Evolutionary conservation across 2,329 filamentous ascomycete species (phyloP), one percentile per base, ranked within the genome.

Genomic region (Aspergillus sp.): DNA sequence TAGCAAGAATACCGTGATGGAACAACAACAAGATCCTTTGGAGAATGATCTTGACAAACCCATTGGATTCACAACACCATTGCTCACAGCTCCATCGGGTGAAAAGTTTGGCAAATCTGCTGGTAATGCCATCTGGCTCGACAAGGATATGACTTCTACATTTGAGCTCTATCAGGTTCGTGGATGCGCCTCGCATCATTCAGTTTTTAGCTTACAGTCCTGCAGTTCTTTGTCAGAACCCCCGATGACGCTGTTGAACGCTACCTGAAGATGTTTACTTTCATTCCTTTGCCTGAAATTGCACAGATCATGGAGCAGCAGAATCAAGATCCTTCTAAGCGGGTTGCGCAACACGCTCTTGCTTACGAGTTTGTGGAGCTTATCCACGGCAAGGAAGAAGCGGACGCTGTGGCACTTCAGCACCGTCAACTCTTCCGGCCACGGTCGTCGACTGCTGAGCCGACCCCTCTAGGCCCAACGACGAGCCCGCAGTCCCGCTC

Each of bases 91-190:
- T 48, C 79, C 89, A 1, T 83, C 88, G 0, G 94, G 94, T 16
- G 84, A 84, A 66, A 99, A 99, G 72, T 92, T 97, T 62, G 94
- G 94, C 47, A 99, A 99, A 76, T 95, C 87, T 57, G 88, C 90
- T 2, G 93, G 92, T 22, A 97, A 97, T 69, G 92, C 93, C 2
- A 74, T 99, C 33, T 99, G 94, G 94, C 81, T 99, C 3, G 90
- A 96, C 69, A 79, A 80, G 49, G 85, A 87, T 62, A 82, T 90
- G 81, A 95, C 93, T 1, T 85, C 82, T 26, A 77, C 85, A 0
- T 96, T 93, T 65, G 90, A 97, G 52, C 79, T 97, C 1, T 97
- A 97, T 69, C 83, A 84, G 63, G 82, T 84, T 66, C 50, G 73
- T 63, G 17, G 1, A 16, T 16, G 33, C 14, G 8, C 9, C 16